phyloP scores from a whole-genome alignment of 1,139 yeast genomes.

The Taphrina confusa region DNA sequence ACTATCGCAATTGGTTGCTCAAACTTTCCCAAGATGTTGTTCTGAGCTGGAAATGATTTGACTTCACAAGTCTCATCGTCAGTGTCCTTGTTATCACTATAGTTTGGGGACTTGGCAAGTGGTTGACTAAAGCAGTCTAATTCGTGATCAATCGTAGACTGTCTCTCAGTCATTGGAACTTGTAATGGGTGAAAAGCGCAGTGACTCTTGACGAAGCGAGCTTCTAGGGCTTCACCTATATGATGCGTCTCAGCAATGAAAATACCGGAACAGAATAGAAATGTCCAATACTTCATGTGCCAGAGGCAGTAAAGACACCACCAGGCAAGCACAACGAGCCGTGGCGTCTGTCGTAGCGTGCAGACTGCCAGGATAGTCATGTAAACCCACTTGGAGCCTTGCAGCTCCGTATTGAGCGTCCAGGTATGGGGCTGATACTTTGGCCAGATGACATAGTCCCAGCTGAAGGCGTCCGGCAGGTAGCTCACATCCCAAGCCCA shows the following conservation, averaged over 20 bases:
- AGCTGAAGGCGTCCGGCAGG: conserved; percentile 20
- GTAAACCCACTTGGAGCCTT: conserved; percentile 24
- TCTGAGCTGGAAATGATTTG: neutral
- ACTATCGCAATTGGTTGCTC: neutral
- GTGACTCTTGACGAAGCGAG: neutral
- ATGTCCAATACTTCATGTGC: conserved; percentile 29
- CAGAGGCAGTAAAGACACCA: conserved; percentile 31
- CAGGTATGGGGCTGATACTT: conserved; percentile 30
- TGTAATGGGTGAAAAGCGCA: conserved; percentile 1
- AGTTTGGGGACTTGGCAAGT: too few relatives aligned
- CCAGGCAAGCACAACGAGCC: conserved; percentile 14
- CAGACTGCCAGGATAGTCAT: conserved; percentile 20
- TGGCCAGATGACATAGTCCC: conserved; percentile 31
- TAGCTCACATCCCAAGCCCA: conserved; percentile 10
- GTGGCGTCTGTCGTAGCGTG: conserved; percentile 12
- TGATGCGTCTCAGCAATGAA: conserved; percentile 24
- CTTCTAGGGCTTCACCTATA: conserved; percentile 9
- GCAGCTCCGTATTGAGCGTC: conserved; percentile 30
- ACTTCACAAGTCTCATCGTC: neutral
- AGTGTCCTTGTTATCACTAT: neutral
- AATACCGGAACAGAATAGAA: conserved; percentile 27
- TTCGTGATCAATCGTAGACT: neutral
- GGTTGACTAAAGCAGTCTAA: neutral
- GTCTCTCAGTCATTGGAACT: too few relatives aligned
- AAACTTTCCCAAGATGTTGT: neutral